Evolutionary conservation across 1,284 basidiomycete species (phyloP).

Genomic region (Puccinia coronata): DNA sequence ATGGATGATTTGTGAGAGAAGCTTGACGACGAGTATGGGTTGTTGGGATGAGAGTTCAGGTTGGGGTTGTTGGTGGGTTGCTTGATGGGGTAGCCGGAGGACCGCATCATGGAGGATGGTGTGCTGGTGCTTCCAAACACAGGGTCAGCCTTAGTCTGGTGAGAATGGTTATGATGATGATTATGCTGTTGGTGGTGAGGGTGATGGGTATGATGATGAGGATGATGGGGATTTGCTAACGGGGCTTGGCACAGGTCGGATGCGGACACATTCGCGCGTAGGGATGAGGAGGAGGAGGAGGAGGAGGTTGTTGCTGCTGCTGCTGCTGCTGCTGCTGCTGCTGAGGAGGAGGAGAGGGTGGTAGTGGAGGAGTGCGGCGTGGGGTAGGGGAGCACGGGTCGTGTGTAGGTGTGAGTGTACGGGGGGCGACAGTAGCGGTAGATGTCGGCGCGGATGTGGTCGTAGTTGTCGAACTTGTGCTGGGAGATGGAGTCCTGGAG

Average conservation of each 20-base stretch:
- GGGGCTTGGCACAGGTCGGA: conserved; percentile 24
- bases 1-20: not conserved
- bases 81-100: not conserved
- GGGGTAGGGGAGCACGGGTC: not conserved
- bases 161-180: conserved; percentile 3
- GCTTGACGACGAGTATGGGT: not conserved
- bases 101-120: conserved; percentile 7
- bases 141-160: conserved; percentile 25
- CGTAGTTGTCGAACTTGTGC: not conserved
- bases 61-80: not conserved
- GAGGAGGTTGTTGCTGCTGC: not conserved
- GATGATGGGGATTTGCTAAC: conserved; percentile 14
- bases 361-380: not conserved
- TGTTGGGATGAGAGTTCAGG: no score
- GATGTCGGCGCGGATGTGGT: conserved; percentile 25
- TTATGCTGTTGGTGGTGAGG: not conserved
- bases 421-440: conserved; percentile 7
- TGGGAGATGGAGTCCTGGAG: conserved; percentile 5
- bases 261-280: conserved; percentile 18
- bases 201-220: not conserved
- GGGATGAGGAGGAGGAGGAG: not conserved
- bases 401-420: not conserved
- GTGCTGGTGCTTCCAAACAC: conserved; percentile 20
- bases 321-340: not conserved
- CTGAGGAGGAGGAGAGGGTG: not conserved